Evolutionary conservation across 1,284 basidiomycete species (phyloP).

Genomic region (Trichosporon faecale): DNA sequence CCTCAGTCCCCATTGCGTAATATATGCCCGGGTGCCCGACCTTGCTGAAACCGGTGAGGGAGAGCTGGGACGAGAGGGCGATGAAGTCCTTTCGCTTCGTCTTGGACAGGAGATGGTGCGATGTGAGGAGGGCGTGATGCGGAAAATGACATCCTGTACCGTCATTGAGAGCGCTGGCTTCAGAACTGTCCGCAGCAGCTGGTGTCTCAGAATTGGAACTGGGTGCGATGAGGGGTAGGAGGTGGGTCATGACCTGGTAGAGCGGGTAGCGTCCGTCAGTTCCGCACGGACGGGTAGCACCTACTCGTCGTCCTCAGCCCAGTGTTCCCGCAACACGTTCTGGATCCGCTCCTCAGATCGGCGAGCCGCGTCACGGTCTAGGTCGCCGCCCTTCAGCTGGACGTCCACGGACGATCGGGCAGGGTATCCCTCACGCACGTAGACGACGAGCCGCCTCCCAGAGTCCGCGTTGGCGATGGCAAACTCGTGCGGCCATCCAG

Average conservation of each 20-base stretch:
- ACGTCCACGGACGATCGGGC: conserved; percentile 21
- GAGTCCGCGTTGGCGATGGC: conserved; percentile 53
- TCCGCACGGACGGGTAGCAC: conserved; percentile 51
- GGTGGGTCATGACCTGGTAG: conserved; percentile 61
- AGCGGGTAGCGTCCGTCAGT: conserved; percentile 58
- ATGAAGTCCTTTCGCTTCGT: conserved; percentile 65
- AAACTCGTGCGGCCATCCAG: conserved; percentile 24
- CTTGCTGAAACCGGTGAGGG: conserved; percentile 65
- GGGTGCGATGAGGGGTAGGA: conserved; percentile 58
- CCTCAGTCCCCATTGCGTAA: conserved; percentile 61
- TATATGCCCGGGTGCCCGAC: conserved; percentile 70
- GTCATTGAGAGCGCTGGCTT: not conserved
- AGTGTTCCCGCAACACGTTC: conserved; percentile 49
- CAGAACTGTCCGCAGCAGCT: not conserved
- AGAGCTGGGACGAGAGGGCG: conserved; percentile 61
- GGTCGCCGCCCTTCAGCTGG: conserved; percentile 52
- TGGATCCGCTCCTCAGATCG: conserved; percentile 58
- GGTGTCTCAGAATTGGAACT: conserved; percentile 14
- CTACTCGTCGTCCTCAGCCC: conserved; percentile 55
- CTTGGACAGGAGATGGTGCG: conserved; percentile 68
- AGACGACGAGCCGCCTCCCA: conserved; percentile 50
- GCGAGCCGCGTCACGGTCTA: conserved; percentile 33
- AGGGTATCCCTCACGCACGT: conserved; percentile 51
- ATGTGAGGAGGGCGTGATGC: conserved; percentile 66
- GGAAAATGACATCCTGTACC: not conserved